Percentiles rank a stretch among this genome's conserved stretches.
Conservation (phyloP, 129 eudicot genomes). For the Pseudognaphalium luteoalbum region DNA sequence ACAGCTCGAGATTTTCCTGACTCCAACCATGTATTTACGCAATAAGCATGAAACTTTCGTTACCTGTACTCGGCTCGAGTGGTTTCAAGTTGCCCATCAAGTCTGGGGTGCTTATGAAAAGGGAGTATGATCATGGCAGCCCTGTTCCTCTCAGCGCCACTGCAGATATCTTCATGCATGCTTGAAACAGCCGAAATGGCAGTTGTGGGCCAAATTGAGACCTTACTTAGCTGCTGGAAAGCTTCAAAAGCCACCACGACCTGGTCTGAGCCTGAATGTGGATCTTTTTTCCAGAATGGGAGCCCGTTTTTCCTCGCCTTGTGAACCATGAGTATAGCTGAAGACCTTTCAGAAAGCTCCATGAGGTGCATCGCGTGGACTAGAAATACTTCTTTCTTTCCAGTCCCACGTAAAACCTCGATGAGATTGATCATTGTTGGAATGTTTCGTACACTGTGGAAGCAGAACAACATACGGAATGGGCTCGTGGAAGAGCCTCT, state of each 20-base stretch:
- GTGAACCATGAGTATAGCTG: conserved; percentile 83
- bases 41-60: neutral
- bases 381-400: conserved; percentile 55
- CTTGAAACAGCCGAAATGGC: conserved; percentile 60
- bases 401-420: conserved; percentile 79
- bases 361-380: conserved; percentile 90
- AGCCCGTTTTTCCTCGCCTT: conserved; percentile 72
- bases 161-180: conserved; percentile 74
- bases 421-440: conserved; percentile 73
- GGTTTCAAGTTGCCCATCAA: conserved; percentile 72
- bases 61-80: conserved; percentile 56
- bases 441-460: conserved; percentile 62
- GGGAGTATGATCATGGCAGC: conserved; percentile 80
- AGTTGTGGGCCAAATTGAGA: conserved; percentile 66
- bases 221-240: conserved; percentile 55
- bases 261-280: conserved; percentile 47
- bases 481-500: conserved; percentile 41
- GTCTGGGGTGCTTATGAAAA: conserved; percentile 67
- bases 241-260: conserved; percentile 78
- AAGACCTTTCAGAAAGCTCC: conserved; percentile 85
- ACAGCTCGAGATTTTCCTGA: neutral
- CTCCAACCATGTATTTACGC: neutral
- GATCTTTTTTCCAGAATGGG: conserved; percentile 73
- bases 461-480: conserved; percentile 67
- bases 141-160: conserved; percentile 56